These are phyloP conservation scores for Spathaspora boniae DNA, from an alignment of 805 yeast species.

Conservation along the genomic window DNA sequence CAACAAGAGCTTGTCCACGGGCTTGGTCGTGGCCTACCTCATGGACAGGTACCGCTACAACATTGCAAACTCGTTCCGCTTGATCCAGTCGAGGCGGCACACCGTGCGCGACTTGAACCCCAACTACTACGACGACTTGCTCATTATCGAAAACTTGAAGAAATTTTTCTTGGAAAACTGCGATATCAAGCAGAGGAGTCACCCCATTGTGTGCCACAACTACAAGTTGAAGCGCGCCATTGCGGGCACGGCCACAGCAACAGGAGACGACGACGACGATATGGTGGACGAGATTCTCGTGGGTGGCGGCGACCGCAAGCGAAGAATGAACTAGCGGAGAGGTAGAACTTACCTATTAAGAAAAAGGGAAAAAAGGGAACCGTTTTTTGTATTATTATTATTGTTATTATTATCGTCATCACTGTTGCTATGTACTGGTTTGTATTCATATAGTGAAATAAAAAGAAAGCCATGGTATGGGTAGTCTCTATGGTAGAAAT, in stretches of 20 bases:
- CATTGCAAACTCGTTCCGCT: slow-evolving; percentile 25
- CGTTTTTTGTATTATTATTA: background rate
- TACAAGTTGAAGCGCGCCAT: slow-evolving; percentile 26
- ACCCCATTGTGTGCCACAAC: slow-evolving; percentile 12
- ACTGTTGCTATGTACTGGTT: no score
- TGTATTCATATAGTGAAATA: slow-evolving; percentile 4
- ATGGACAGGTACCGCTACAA: slow-evolving; percentile 40
- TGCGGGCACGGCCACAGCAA: slow-evolving; percentile 16
- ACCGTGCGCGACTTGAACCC: slow-evolving; percentile 20
- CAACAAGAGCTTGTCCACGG: slow-evolving; percentile 23
- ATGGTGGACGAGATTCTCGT: slow-evolving; percentile 10
- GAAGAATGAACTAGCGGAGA: no score
- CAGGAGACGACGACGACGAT: slow-evolving; percentile 11
- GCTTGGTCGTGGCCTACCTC: slow-evolving; percentile 32
- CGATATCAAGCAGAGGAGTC: slow-evolving; percentile 24
- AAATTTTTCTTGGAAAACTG: slow-evolving; percentile 34
- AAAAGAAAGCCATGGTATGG: background rate
- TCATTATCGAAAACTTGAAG: slow-evolving; percentile 37
- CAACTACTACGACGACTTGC: slow-evolving; percentile 37
- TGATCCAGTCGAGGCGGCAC: slow-evolving; percentile 18
- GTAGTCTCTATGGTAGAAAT: background rate
- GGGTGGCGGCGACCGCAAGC: slow-evolving; percentile 18
- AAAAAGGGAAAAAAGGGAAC: background rate
- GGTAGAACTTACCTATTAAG: slow-evolving; percentile 8
- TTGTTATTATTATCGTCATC: background rate